Percentiles rank a stretch among this genome's conserved stretches.
Evolutionary conservation across 768 basidiomycete genomes (phyloP).

Genomic region (Russula brevipes): DNA sequence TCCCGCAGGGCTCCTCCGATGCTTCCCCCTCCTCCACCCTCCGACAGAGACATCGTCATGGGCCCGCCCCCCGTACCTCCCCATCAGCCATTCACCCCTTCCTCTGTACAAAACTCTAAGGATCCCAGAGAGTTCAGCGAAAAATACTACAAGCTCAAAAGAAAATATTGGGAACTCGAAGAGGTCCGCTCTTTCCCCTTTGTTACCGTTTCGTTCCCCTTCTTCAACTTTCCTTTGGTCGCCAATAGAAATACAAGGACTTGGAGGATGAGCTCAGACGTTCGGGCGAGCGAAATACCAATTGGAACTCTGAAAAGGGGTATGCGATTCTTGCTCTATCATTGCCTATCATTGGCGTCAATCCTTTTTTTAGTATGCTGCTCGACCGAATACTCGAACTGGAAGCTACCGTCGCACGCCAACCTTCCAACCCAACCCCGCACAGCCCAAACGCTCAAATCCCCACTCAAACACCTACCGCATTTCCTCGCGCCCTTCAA

Average conservation of each 20-base stretch:
- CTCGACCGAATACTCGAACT: constrained; percentile 60
- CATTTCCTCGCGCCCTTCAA: constrained; percentile 46
- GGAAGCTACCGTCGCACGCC: constrained; percentile 38
- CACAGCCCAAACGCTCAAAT: constrained; percentile 24
- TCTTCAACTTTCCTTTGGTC: background rate
- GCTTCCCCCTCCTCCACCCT: constrained; percentile 29
- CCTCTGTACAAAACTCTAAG: constrained; percentile 30
- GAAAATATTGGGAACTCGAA: constrained; percentile 61
- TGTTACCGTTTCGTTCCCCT: background rate
- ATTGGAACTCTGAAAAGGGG: constrained; percentile 59
- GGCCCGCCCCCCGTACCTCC: constrained; percentile 42
- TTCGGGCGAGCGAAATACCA: constrained; percentile 59
- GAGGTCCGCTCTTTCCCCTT: constrained; percentile 43
- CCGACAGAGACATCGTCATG: constrained; percentile 50
- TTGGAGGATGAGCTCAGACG: constrained; percentile 49
- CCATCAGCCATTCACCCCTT: constrained; percentile 32
- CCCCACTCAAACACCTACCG: constrained; percentile 38
- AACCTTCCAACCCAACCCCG: constrained; percentile 27
- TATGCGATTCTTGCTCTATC: constrained; percentile 34
- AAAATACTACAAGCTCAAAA: constrained; percentile 62
- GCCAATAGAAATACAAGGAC: constrained; percentile 54
- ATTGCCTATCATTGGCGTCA: constrained; percentile 18
- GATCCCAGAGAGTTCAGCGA: constrained; percentile 48
- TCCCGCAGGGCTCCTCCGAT: constrained; percentile 19
- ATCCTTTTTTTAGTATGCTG: constrained; percentile 38